phyloP scores from a whole-genome alignment of 495 filamentous ascomycete genomes.

The Physcia stellaris region DNA sequence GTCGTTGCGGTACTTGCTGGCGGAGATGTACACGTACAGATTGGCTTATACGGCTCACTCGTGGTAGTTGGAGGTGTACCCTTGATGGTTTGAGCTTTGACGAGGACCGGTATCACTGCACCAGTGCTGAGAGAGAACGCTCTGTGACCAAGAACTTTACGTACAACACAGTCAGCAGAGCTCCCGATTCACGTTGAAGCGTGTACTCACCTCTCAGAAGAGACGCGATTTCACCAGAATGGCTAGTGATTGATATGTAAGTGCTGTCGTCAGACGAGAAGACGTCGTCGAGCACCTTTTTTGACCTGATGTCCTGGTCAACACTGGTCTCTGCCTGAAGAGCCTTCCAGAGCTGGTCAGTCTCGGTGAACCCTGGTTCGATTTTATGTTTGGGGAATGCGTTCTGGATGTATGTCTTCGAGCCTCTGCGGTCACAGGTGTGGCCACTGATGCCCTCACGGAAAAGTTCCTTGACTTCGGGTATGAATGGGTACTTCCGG shows the following conservation, averaged over 20 bases:
- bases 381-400: conserved; percentile 46
- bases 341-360: conserved; percentile 48
- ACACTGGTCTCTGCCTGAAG: conserved; percentile 35
- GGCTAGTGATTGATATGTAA: conserved; percentile 53
- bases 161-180: too few relatives aligned
- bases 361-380: conserved; percentile 48
- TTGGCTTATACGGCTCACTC: not conserved
- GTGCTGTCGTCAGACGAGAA: conserved; percentile 43
- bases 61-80: not conserved
- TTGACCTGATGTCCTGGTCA: conserved; percentile 40
- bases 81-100: conserved; percentile 34
- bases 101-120: conserved; percentile 53
- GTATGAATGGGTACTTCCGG: conserved; percentile 32
- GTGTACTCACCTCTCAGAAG: too few relatives aligned
- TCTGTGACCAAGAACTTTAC: conserved; percentile 49
- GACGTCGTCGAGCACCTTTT: conserved; percentile 46
- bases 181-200: too few relatives aligned
- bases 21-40: not conserved
- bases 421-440: conserved; percentile 63
- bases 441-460: conserved; percentile 62
- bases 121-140: conserved; percentile 49
- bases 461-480: conserved; percentile 46
- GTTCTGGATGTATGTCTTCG: conserved; percentile 37
- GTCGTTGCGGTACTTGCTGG: too few relatives aligned
- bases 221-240: conserved; percentile 50